Base-by-base conservation (phyloP, 495 filamentous ascomycete species). In the Penicillium coffeae region DNA sequence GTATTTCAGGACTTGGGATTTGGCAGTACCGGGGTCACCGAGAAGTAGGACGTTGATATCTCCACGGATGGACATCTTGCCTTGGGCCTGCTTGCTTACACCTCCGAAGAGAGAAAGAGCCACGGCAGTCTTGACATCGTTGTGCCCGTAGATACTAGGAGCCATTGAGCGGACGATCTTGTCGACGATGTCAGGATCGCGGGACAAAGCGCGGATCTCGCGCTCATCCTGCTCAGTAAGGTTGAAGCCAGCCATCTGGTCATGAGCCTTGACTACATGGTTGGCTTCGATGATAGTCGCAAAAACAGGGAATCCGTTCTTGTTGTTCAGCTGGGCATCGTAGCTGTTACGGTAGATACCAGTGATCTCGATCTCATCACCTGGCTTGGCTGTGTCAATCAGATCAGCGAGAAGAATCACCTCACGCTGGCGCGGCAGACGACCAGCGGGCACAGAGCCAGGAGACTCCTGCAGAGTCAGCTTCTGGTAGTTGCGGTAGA, bases 401-500 rank as follows among this genome's bases (percentile, higher is more conserved):
- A 97, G 75, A 71, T 99, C 94, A 81, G 93, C 96, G 14, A 97
- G 84, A 8, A 99, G 80, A 55, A 99, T 88, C 14, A 97, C 90
- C 62, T 99, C 94, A 42, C 94, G 84, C 62, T 95, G 90, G 21
- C 94, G 85, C 2, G 94, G 94, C 27, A 99, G 84, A 69, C 94
- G 90, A 53, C 94, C 94, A 27, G 94, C 90, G 13, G 94, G 94
- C 9, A 99, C 94, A 1, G 94, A 96, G 32, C 94, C 94, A 18
- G 94, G 94, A 1, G 94, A 94, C 68, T 99, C 94, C 65, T 99
- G 94, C 8, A 99, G 79, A 1, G 93, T 99, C 60, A 99, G 73
- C 59, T 95, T 97, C 64, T 99, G 94, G 73, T 95, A 99, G 66
- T 99, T 99, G 41, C 94, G 84, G 73, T 97, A 99, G n/a, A 99